A percentile compares a stretch with the other conserved stretches of the same genome.
Evolutionary conservation across 2,329 filamentous ascomycete genomes (phyloP).

Genomic region (Arthrobotrys pseudoclavata): DNA sequence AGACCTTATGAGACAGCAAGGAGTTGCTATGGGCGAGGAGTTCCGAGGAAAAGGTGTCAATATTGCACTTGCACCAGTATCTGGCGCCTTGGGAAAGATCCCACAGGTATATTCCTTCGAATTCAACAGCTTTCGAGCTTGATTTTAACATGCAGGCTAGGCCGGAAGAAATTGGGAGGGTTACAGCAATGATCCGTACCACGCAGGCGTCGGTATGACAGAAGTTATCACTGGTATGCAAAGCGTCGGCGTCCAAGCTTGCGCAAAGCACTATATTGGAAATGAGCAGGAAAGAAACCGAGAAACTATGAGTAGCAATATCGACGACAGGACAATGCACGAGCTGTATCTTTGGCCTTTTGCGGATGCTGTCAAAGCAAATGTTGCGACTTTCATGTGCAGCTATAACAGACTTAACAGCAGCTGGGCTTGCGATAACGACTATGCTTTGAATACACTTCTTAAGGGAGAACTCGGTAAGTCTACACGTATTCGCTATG

Average conservation of each 20-base stretch:
- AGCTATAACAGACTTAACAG: slow-evolving; percentile 85
- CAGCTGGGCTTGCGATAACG: slow-evolving; percentile 84
- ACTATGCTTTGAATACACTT: slow-evolving; percentile 79
- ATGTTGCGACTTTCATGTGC: slow-evolving; percentile 66
- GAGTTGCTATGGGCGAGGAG: slow-evolving; percentile 80
- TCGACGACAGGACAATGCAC: slow-evolving; percentile 74
- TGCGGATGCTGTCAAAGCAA: slow-evolving; percentile 60
- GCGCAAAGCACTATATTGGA: slow-evolving; percentile 73
- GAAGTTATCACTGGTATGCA: slow-evolving; percentile 85
- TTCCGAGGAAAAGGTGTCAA: slow-evolving; percentile 81
- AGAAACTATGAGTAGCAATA: slow-evolving; percentile 73
- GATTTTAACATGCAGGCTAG: slow-evolving; percentile 65
- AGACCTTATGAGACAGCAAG: slow-evolving; percentile 77
- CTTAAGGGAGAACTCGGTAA: slow-evolving; percentile 68
- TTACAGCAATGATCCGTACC: slow-evolving; percentile 79
- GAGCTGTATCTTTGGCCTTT: slow-evolving; percentile 73
- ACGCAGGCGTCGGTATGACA: slow-evolving; percentile 79
- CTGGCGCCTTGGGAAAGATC: slow-evolving; percentile 65
- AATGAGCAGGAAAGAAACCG: slow-evolving; percentile 74
- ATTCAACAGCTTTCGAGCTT: not conserved
- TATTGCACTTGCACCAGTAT: slow-evolving; percentile 81
- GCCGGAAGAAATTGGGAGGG: slow-evolving; percentile 81
- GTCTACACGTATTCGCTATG: not conserved
- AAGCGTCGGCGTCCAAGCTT: slow-evolving; percentile 83
- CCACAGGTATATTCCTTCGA: slow-evolving; percentile 23